Conservation (phyloP, 1,284 basidiomycete genomes). For the Ustilago cynodontis region DNA sequence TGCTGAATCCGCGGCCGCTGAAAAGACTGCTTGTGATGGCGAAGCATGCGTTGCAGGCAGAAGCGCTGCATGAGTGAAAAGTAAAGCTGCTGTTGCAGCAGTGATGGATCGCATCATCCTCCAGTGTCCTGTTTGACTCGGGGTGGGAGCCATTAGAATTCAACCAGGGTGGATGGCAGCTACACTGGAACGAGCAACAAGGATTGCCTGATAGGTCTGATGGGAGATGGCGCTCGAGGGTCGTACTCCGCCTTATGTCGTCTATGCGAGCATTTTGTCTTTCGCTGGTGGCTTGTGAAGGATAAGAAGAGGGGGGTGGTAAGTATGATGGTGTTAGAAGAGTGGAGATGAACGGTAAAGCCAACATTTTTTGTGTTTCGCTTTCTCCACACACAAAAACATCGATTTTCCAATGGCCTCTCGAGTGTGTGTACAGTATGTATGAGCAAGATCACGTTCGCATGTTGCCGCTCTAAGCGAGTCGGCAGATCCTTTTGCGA, state of each 20-base stretch:
- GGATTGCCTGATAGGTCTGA: too few relatives aligned
- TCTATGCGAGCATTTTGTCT: not conserved
- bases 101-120: slow-evolving; percentile 13
- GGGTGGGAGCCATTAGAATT: not conserved
- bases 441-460: slow-evolving; percentile 2
- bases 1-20: slow-evolving; percentile 2
- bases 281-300: too few relatives aligned
- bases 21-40: slow-evolving; percentile 20
- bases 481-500: not conserved
- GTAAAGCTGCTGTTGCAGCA: slow-evolving; percentile 13
- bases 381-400: not conserved
- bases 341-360: not conserved
- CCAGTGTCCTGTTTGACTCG: not conserved
- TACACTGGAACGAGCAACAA: not conserved
- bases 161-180: slow-evolving; percentile 3
- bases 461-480: slow-evolving; percentile 2
- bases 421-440: too few relatives aligned
- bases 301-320: not conserved
- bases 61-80: slow-evolving; percentile 9
- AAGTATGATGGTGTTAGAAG: not conserved
- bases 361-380: not conserved
- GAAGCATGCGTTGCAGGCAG: slow-evolving; percentile 8
- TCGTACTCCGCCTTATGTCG: not conserved
- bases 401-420: not conserved
- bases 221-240: too few relatives aligned